Conservation (phyloP, 306 rosid species). For the Alnus rubra region DNA sequence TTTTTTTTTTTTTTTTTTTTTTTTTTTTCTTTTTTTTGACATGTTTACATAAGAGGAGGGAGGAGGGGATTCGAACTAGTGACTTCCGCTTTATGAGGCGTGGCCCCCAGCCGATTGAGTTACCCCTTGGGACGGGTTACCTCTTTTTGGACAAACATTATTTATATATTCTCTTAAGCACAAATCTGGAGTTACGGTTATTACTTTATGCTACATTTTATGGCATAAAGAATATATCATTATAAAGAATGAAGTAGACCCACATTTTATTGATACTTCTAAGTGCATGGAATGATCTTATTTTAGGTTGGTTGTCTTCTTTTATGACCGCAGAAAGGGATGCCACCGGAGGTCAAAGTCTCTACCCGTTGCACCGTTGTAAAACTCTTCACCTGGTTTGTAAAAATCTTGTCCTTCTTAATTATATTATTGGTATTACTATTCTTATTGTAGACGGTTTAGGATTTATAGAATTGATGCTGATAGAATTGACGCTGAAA, state of each 20-base stretch:
- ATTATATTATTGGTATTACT: neutral
- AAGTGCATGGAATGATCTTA: neutral
- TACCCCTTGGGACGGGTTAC: neutral
- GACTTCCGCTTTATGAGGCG: too few species aligned
- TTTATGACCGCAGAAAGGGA: constrained; percentile 59
- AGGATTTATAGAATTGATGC: neutral
- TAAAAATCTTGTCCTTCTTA: constrained; percentile 10
- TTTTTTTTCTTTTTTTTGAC: too few species aligned
- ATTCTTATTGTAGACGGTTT: neutral
- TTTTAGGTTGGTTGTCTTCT: neutral
- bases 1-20: too few species aligned
- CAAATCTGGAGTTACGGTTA: neutral
- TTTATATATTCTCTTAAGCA: neutral
- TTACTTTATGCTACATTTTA: neutral
- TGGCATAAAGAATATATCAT: neutral
- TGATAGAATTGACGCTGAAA: neutral
- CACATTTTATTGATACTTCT: neutral
- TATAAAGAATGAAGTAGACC: neutral
- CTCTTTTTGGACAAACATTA: neutral
- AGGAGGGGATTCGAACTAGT: too few species aligned
- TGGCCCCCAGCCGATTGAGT: too few species aligned
- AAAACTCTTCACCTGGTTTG: constrained; percentile 79
- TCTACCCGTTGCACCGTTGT: constrained; percentile 65
- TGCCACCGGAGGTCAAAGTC: constrained; percentile 37
- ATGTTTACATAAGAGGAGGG: too few species aligned